Base-by-base conservation (phyloP, 345 rosid genomes). In the Carallia pectinifolia region DNA sequence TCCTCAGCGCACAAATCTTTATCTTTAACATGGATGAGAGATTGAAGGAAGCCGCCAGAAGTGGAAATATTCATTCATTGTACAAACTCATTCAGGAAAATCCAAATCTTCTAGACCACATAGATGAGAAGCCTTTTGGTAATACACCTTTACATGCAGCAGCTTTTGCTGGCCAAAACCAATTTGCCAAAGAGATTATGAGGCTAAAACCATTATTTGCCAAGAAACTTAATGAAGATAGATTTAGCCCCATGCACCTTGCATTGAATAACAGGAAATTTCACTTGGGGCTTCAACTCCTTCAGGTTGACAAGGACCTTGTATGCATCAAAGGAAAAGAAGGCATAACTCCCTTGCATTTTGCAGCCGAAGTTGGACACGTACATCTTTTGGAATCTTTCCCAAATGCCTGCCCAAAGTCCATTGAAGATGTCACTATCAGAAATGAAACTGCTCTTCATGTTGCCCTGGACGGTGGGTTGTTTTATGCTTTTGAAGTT, bases 171-270 rank as follows among this genome's bases (percentile, higher is more conserved):
- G 83, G 87, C 6, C 31, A 64, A 12, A 55, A 58, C 40, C 78
- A 71, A 27, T 81, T 62, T n/a, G 81, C 82, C 9, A 48, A 52
- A 74, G 85, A 84, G 59, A 48, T 79, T 0, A 67, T 76, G 66
- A 75, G 70, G 64, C 53, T 84, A 69, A 69, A 62, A 59, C 87
- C 85, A 19, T 81, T 78, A 65, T 81, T 81, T 65, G 68, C 34
- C 34, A 33, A 33, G 34, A 33, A 33, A 33, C 34, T 33, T 33
- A 33, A 33, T 4, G 2, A 33, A 33, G 34, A 33, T 4, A 4
- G 34, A 2, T 33, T 33, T 4, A 33, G 34, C 34, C 34, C 34
- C 34, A 1, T 33, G 34, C 2, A 2, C 34, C 34, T 33, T 33
- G 34, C 34, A 33, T 33, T 33, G 4, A 0, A 33, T 1, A 33